Percentiles rank a stretch among this genome's conserved stretches.
Conservation (phyloP, 2,329 filamentous ascomycete genomes). For the Calonectria naviculata region DNA sequence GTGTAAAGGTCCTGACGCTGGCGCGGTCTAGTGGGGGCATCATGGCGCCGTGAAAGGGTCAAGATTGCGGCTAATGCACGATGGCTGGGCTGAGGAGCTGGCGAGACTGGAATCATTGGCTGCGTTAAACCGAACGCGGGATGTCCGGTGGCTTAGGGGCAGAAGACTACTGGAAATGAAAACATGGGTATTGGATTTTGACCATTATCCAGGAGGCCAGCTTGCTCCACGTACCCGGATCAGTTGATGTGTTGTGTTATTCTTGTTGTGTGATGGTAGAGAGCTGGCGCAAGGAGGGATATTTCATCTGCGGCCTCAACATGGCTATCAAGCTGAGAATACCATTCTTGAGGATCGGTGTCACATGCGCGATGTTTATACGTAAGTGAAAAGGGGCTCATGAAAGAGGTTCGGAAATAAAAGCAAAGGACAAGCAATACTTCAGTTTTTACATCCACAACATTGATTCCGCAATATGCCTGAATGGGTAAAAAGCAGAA, state of each 20-base stretch:
- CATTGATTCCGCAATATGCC: neutral
- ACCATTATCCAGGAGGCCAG: neutral
- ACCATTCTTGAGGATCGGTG: neutral
- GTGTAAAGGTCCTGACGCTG: neutral
- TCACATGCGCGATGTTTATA: neutral
- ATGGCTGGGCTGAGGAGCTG: neutral
- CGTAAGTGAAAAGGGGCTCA: too few relatives aligned
- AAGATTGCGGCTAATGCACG: slow-evolving; percentile 3
- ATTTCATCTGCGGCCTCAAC: neutral
- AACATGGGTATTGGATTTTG: neutral
- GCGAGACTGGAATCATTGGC: slow-evolving; percentile 7
- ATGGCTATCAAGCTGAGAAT: neutral
- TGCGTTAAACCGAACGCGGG: neutral
- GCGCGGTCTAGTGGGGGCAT: neutral
- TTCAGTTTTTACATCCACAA: neutral
- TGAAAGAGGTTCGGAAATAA: neutral
- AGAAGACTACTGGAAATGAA: neutral
- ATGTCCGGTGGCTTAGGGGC: neutral
- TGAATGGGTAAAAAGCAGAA: neutral
- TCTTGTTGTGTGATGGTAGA: too few relatives aligned
- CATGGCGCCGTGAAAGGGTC: neutral
- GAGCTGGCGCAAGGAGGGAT: neutral
- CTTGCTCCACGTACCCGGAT: neutral
- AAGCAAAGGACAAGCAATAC: neutral
- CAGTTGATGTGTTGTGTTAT: too few relatives aligned